These are phyloP conservation scores for Aspergillus saccharolyticus DNA, from an alignment of 495 filamentous ascomycete species.

Conservation along the genomic window DNA sequence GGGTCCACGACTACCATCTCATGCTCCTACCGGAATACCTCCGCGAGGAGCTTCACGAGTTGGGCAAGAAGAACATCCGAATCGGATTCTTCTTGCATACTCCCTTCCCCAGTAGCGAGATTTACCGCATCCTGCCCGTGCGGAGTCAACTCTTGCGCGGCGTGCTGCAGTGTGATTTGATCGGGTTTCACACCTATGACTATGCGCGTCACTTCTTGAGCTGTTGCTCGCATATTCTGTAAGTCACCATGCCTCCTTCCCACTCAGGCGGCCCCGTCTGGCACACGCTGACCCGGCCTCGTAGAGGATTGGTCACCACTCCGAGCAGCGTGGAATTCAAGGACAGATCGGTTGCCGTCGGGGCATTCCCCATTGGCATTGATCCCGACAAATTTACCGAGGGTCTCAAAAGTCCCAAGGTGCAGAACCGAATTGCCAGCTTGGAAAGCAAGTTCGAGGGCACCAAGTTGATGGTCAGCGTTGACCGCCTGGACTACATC, in stretches of 20 bases:
- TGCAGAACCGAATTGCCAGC: conserved; percentile 79
- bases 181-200: conserved; percentile 96
- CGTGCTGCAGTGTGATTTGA: conserved; percentile 83
- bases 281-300: conserved; percentile 2
- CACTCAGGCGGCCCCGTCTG: not conserved
- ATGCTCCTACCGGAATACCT: conserved; percentile 95
- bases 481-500: conserved; percentile 95
- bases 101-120: conserved; percentile 94
- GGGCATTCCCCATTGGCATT: conserved; percentile 95
- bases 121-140: conserved; percentile 92
- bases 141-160: conserved; percentile 81
- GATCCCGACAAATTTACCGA: conserved; percentile 94
- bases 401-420: conserved; percentile 73
- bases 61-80: conserved; percentile 74
- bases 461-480: conserved; percentile 92
- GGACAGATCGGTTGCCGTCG: conserved; percentile 76
- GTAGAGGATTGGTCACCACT: conserved; percentile 68
- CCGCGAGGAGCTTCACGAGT: conserved; percentile 69
- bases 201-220: conserved; percentile 94
- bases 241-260: conserved; percentile 28
- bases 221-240: conserved; percentile 89
- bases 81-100: conserved; percentile 98
- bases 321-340: conserved; percentile 86
- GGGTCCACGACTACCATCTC: conserved; percentile 97
- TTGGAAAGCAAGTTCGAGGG: conserved; percentile 90